Base-by-base conservation (phyloP, 1,284 basidiomycete genomes). In the Cystobasidiaceae sp. region DNA sequence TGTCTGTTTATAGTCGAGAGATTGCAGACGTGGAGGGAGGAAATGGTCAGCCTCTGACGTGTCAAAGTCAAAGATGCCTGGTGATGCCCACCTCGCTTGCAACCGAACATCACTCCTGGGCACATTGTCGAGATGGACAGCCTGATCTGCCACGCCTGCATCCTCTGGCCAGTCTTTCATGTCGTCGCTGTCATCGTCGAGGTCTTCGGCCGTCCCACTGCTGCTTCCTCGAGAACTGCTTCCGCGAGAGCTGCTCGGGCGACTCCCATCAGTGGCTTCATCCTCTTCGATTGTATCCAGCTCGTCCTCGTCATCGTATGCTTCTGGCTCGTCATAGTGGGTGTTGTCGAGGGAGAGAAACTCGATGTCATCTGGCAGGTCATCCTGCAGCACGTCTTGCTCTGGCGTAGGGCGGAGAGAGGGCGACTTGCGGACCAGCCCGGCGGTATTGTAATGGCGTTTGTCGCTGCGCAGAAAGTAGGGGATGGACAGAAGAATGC, bases 1-100 rank as follows among this genome's bases (percentile, higher is more conserved):
- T 84, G 82, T 76, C 89, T 90, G 73, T n/a, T n/a, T n/a, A n/a
- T n/a, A n/a, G n/a, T n/a, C n/a, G n/a, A 21, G 15, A 37, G 7
- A 25, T 49, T 34, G 8, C 9, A 30, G 15, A 7, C 17, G 27
- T 43, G 4, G 33, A 54, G 21, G 23, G n/a, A 17, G 5, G 33
- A 5, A 25, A 61, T 21, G 32, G 23, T 51, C 28, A 41, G 58
- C 23, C 28, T 19, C 15, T 32, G 7, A 4, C 15, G 7, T 27
- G 25, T 4, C 25, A 27, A 52, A 23, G 37, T 52, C 33, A 39
- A 2, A 19, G 32, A 39, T 4, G 13, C 13, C 56, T 6, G 11
- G 27, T 2, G 5, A 13, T 30, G 51, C 68, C 54, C 44, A 71
- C 72, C 70, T 72, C 30, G 72, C 69, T 45, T 69, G 56, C 28